Base-by-base conservation (phyloP, 2,329 filamentous ascomycete genomes). In the Fusarium cicatricum region DNA sequence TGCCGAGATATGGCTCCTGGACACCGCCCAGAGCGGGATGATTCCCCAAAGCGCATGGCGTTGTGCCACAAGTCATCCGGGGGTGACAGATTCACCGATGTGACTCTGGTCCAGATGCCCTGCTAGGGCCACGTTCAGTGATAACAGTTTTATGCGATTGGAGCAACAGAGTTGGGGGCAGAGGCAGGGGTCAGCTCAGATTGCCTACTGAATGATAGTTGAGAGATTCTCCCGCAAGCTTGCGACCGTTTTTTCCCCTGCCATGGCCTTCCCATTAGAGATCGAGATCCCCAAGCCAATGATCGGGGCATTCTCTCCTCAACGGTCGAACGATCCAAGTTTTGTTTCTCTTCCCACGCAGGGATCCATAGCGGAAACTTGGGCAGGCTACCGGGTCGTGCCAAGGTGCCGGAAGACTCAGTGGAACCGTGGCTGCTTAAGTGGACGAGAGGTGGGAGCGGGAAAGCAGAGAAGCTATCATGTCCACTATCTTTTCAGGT, bases 291-390 rank as follows among this genome's bases (percentile, higher is more conserved):
- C 9, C 31, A 34, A 42, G 45, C 31, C 14, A n/a, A 44, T 42
- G 14, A 36, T 55, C 41, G 33, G 33, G 19, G 34, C 31, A 36
- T 40, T 33, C 7, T 33, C 53, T 39, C 16, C 41, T 17, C 23
- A 9, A 19, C 33, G 36, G 42, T 50, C 26, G 31, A 38, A 45
- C 19, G 36, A 46, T 39, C 49, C 31, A 8, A 37, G 6, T 2
- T 39, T 39, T 39, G 32, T 16, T 45, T 39, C 19, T 17, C 43
- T 47, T 45, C 29, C 39, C 55, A 29, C 26, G 29, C 50, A 43
- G 46, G 48, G 62, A 56, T 38, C 66, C 60, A 64, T 67, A 56
- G 43, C 63, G 66, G 66, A 58, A 62, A 31, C 51, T 53, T 60
- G 55, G 66, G 53, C 47, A 55, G 48, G 52, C 44, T 50, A 38